Evolutionary conservation across 192 early-diverging fungal species (phyloP), one percentile per base, ranked within the genome.

Genomic region (Coemansia sp.): DNA sequence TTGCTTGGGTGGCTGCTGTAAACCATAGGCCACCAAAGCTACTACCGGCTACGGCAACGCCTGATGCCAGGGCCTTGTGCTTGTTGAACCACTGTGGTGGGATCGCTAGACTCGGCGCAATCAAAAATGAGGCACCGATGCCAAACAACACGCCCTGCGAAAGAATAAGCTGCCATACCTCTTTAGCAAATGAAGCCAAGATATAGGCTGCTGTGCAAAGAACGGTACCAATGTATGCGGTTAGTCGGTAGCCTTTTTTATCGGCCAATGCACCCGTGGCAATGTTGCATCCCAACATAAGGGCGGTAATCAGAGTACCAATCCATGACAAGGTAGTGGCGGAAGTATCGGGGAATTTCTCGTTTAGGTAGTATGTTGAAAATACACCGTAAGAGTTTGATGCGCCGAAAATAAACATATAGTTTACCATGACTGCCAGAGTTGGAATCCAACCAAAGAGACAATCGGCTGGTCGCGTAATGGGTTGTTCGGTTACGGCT

Each of bases 131-230:
- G 13, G 76, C 63, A 5, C 87, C 89, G 17, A 88, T 53, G 5
- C 91, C 91, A 62, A 87, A 84, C 50, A 93, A 34, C 6, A 89
- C 52, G 9, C 86, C 86, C 58, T 90, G 89, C 1, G 88, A 81
- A 19, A 88, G 55, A 36, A 86, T 79, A 10, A 91, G 61, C 28
- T 91, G 87, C 87, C 87, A 89, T 0, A 86, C 60, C 26, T 77
- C 20, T 0, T 46, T 57, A 30, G 64, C 48, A 40, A 77, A 64
- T 8, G 67, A 71, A 1, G 73, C 62, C 9, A 77, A 27, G 2
- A 77, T 62, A 11, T 64, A 63, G 0, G 63, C 67, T 1, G 33
- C 25, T 1, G 62, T 77, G 39, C 55, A 64, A 9, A 77, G 38
- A 1, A 71, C 50, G 0, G 73, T 62, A 2, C 62, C 73, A 17